Base-by-base conservation (phyloP, 306 rosid genomes). In the Medicago arabica region DNA sequence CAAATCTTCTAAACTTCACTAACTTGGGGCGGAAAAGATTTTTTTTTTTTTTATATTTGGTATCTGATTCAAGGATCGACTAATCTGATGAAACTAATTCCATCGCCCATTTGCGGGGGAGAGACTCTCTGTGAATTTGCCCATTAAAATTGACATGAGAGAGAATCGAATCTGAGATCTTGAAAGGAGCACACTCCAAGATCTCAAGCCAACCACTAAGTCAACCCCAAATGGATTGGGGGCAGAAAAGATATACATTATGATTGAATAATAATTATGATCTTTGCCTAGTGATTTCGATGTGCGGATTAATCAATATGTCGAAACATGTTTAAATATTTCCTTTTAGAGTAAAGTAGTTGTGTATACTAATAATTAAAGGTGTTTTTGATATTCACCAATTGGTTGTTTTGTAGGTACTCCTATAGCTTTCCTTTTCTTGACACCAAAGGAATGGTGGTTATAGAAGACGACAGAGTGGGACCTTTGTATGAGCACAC, bases 401-500 rank as follows among this genome's bases (percentile, higher is more conserved):
- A 68, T 77, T 67, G 71, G 50, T 36, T 84, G 64, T 75, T 47
- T 80, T 67, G 81, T 80, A 94, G 98, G 87, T 95, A 95, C 86
- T 88, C 97, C 43, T 95, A 95, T 81, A 55, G 90, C 46, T 95
- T 95, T 62, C 98, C 98, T 65, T 95, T 90, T 82, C 97, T 95
- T 89, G 92, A 92, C 92, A 87, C 97, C 86, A 90, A 92, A 90
- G 98, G 91, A 86, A 86, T 86, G 87, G 97, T 92, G 15, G 87
- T 34, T 84, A 83, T 92, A 60, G 98, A 95, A 80, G 95, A 92
- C 86, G 87, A 84, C 84, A 88, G 95, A 79, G 98, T 95, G 86
- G 97, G 98, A 3, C 97, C 97, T 25, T 75, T 95, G 80, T 95
- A 83, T 72, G 98, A 95, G 80, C 98, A 95, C 84, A 95, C 98